A percentile compares a stretch with the other conserved stretches of the same genome.
Evolutionary conservation across 2,329 filamentous ascomycete genomes (phyloP).

Genomic region (Paecilomyces dactylethromorphus): DNA sequence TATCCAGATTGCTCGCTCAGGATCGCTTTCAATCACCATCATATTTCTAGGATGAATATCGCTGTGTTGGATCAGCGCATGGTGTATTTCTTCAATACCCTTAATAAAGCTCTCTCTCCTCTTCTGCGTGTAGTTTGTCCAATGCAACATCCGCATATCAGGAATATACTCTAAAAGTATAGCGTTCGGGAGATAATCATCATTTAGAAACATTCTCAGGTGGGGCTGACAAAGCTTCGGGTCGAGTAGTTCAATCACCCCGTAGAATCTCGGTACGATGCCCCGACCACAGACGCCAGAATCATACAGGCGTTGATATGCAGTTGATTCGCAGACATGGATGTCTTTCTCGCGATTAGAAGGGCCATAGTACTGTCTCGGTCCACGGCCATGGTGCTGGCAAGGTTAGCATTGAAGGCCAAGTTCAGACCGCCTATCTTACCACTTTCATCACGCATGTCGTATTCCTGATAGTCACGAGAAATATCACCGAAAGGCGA

Average conservation of each 20-base stretch:
- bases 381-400: slow-evolving; percentile 8
- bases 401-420: background rate
- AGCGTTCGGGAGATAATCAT: slow-evolving; percentile 10
- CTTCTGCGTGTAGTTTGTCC: slow-evolving; percentile 4
- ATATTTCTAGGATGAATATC: slow-evolving; percentile 10
- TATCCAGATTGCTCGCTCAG: slow-evolving; percentile 11
- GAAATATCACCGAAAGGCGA: slow-evolving; percentile 9
- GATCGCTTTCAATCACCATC: slow-evolving; percentile 8
- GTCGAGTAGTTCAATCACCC: slow-evolving; percentile 6
- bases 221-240: slow-evolving; percentile 4
- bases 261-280: slow-evolving; percentile 6
- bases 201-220: slow-evolving; percentile 7
- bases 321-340: background rate
- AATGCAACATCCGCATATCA: slow-evolving; percentile 4
- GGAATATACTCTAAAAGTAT: slow-evolving; percentile 13
- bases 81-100: slow-evolving; percentile 9
- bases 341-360: background rate
- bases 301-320: background rate
- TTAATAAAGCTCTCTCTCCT: slow-evolving; percentile 5
- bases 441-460: slow-evolving; percentile 17
- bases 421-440: background rate
- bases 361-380: slow-evolving; percentile 2
- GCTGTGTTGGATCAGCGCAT: slow-evolving; percentile 6
- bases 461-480: slow-evolving; percentile 5
- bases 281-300: slow-evolving; percentile 5